Conservation (phyloP, 2,329 filamentous ascomycete genomes). For the Aspergillus flavus region DNA sequence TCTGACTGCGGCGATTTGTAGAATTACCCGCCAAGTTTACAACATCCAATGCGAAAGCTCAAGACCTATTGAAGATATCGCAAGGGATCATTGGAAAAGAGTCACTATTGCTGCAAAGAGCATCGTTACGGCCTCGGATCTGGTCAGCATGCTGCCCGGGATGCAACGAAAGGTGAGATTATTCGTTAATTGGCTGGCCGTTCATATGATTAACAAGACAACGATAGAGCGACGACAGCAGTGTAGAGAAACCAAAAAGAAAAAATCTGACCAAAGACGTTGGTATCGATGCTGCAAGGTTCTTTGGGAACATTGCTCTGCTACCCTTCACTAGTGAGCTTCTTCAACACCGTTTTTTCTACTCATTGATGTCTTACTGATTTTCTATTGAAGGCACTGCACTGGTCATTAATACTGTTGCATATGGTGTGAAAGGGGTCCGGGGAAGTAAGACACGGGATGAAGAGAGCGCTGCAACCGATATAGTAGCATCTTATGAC, state of each 20-base stretch:
- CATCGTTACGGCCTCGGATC: neutral
- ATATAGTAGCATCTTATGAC: neutral
- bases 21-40: neutral
- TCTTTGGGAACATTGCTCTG: neutral
- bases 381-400: neutral
- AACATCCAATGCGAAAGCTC: neutral
- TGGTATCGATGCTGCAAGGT: neutral
- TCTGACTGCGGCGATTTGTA: neutral
- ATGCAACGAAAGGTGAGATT: neutral
- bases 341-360: neutral
- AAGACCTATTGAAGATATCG: neutral
- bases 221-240: neutral
- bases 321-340: neutral
- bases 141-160: neutral
- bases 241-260: neutral
- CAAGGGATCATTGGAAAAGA: neutral
- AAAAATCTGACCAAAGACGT: neutral
- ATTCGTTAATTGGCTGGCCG: too few species aligned
- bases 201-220: neutral
- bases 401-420: neutral
- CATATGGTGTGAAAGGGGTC: neutral
- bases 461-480: neutral
- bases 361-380: neutral
- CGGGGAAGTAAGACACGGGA: neutral
- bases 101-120: neutral